Evolutionary conservation across 2,329 filamentous ascomycete species (phyloP).

Genomic region (Sporothrix humicola): DNA sequence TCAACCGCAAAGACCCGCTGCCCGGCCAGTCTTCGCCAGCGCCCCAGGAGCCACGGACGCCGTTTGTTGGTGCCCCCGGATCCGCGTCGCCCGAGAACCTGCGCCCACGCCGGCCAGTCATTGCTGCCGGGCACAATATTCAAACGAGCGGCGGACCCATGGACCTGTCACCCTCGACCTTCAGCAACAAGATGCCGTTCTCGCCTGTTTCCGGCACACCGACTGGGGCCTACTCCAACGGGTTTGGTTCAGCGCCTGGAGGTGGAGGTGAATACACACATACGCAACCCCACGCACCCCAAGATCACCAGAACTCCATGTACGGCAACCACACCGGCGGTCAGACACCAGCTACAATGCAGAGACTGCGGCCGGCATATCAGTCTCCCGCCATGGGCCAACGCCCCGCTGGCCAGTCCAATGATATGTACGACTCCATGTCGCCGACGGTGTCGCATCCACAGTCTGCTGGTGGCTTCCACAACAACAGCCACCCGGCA

Average conservation of each 20-base stretch:
- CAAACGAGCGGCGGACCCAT: constrained; percentile 22
- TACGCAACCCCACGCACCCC: constrained; percentile 44
- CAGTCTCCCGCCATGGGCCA: constrained; percentile 52
- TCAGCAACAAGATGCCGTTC: constrained; percentile 46
- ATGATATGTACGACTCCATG: constrained; percentile 57
- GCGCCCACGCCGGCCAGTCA: constrained; percentile 43
- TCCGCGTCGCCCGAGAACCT: constrained; percentile 57
- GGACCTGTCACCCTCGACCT: background rate
- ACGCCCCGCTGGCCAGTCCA: constrained; percentile 55
- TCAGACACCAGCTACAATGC: constrained; percentile 9
- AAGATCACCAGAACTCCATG: constrained; percentile 8
- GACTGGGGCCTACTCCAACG: constrained; percentile 47
- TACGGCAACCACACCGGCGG: background rate
- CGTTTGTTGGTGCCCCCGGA: constrained; percentile 48
- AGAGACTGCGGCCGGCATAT: constrained; percentile 43
- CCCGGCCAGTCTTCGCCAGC: constrained; percentile 57
- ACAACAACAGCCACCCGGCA: constrained; percentile 51
- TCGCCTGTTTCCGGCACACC: constrained; percentile 55
- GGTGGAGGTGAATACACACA: constrained; percentile 54
- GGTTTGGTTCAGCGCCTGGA: constrained; percentile 39
- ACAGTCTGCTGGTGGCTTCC: constrained; percentile 46
- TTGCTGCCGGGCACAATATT: constrained; percentile 40
- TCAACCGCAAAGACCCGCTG: constrained; percentile 75
- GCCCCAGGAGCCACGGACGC: constrained; percentile 48
- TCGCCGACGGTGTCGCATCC: constrained; percentile 59